Evolutionary conservation across 306 rosid species (phyloP).

Genomic region (Castanea crenata): DNA sequence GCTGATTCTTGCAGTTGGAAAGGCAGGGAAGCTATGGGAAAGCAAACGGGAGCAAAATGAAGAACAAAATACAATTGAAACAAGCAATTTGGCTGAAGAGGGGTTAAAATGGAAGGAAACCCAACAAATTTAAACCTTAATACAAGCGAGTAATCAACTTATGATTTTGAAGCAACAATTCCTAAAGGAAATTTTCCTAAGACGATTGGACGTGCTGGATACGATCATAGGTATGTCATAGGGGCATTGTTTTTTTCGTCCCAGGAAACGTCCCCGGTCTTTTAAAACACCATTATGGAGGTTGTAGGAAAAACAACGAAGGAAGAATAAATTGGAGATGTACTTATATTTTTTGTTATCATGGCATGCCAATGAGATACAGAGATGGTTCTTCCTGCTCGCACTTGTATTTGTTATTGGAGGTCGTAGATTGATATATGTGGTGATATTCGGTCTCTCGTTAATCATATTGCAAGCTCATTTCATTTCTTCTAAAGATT

Average conservation of each 20-base stretch:
- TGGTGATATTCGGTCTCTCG: not conserved
- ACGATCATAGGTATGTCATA: not conserved
- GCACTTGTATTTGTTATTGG: not conserved
- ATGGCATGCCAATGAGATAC: not conserved
- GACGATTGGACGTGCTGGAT: not conserved
- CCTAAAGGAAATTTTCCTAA: not conserved
- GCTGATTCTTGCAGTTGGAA: slow-evolving; percentile 75
- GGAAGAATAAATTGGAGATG: slow-evolving; percentile 1
- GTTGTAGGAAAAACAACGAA: slow-evolving; percentile 4
- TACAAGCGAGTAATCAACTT: not conserved
- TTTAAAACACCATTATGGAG: slow-evolving; percentile 17
- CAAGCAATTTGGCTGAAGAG: slow-evolving; percentile 32
- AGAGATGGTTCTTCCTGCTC: not conserved
- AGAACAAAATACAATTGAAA: slow-evolving; percentile 30
- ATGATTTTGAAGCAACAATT: slow-evolving; percentile 1
- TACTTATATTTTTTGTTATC: not conserved
- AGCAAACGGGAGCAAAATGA: slow-evolving; percentile 37
- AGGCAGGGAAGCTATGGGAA: slow-evolving; percentile 60
- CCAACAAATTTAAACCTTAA: slow-evolving; percentile 46
- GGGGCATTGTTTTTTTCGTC: not conserved
- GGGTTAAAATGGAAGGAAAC: slow-evolving; percentile 55
- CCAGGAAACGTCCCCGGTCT: not conserved
- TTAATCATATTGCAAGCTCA: not conserved
- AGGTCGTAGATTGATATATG: not conserved
- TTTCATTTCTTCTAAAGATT: not conserved